Base-by-base conservation (phyloP, 2,329 filamentous ascomycete species). In the Nemania sp. region DNA sequence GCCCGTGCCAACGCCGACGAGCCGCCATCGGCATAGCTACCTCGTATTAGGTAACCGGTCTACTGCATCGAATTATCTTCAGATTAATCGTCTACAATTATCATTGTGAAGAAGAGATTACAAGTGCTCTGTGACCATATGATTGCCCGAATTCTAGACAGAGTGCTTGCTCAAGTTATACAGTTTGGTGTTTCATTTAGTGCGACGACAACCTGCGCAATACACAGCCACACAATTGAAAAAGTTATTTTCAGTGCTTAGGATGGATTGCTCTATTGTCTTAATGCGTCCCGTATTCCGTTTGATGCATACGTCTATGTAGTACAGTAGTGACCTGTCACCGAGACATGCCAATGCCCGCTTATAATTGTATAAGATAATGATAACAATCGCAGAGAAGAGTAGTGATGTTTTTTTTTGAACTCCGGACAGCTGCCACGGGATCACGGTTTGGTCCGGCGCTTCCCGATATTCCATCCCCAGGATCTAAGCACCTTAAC, bases 401-500 rank as follows among this genome's bases (percentile, higher is more conserved):
- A 51, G 55, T 30, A 39, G 47, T 30, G 51, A 54, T n/a, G n/a
- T n/a, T n/a, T n/a, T n/a, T n/a, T n/a, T n/a, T n/a, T n/a, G 39
- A 49, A 37, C n/a, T 6, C 24, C 23, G 12, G 20, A 41, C 19
- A 28, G 24, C 26, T 28, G 34, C 9, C 31, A 24, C 24, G 22
- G 3, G 5, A 42, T 57, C 28, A 47, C 44, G 30, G 54, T 57
- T 70, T 70, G 31, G 51, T 46, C 44, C 62, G 64, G 64, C 84
- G 80, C 77, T 91, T 96, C 45, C 93, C 93, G 68, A 99, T 94
- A 69, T 97, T 85, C 87, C 90, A 97, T 5, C 94, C 94, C 91
- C 93, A 96, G 11, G 84, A 81, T 60, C 93, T 80, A 23, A 99
- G 77, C 11, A 86, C 83, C 73, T 91, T 95, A 66, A 97, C 94